A percentile compares a stretch with the other conserved stretches of the same genome.
Evolutionary conservation across 495 filamentous ascomycete genomes (phyloP).

Genomic region (Lasiosphaeria miniovina): DNA sequence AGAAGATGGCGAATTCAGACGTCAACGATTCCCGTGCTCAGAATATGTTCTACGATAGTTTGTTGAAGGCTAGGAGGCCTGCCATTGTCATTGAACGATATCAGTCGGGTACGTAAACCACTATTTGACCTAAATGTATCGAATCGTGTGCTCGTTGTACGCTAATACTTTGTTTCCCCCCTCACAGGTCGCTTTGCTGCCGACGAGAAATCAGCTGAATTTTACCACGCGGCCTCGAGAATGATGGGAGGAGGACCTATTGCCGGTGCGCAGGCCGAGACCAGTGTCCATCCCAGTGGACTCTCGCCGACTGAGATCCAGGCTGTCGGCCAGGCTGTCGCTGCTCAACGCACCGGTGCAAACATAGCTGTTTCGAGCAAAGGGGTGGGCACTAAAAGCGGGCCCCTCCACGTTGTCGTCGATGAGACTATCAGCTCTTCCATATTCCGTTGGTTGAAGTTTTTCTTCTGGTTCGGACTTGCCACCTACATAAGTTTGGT

Average conservation of each 20-base stretch:
- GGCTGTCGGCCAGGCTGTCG: slow-evolving; percentile 83
- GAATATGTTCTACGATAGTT: slow-evolving; percentile 86
- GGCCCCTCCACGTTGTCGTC: slow-evolving; percentile 81
- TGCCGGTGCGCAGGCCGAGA: slow-evolving; percentile 28
- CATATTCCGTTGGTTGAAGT: slow-evolving; percentile 89
- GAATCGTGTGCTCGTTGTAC: neutral
- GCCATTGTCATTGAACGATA: slow-evolving; percentile 88
- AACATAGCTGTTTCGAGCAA: slow-evolving; percentile 55
- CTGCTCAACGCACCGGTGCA: slow-evolving; percentile 66
- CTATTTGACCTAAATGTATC: neutral
- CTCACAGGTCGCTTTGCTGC: slow-evolving; percentile 62
- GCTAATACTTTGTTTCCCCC: neutral
- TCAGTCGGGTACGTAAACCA: slow-evolving; percentile 54
- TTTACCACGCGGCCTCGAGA: slow-evolving; percentile 72
- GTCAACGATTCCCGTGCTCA: slow-evolving; percentile 81
- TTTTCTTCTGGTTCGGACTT: slow-evolving; percentile 72
- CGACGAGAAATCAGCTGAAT: slow-evolving; percentile 66
- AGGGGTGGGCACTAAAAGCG: slow-evolving; percentile 28
- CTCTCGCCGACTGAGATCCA: slow-evolving; percentile 67
- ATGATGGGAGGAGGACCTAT: slow-evolving; percentile 52
- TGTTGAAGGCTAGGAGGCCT: slow-evolving; percentile 89
- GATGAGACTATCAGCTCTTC: slow-evolving; percentile 77
- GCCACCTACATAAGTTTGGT: slow-evolving; percentile 71
- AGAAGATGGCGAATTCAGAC: slow-evolving; percentile 89
- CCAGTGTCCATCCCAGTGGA: slow-evolving; percentile 31